Evolutionary conservation across 768 basidiomycete genomes (phyloP), one percentile per base, ranked within the genome.

Genomic region (Podaxis sp.): DNA sequence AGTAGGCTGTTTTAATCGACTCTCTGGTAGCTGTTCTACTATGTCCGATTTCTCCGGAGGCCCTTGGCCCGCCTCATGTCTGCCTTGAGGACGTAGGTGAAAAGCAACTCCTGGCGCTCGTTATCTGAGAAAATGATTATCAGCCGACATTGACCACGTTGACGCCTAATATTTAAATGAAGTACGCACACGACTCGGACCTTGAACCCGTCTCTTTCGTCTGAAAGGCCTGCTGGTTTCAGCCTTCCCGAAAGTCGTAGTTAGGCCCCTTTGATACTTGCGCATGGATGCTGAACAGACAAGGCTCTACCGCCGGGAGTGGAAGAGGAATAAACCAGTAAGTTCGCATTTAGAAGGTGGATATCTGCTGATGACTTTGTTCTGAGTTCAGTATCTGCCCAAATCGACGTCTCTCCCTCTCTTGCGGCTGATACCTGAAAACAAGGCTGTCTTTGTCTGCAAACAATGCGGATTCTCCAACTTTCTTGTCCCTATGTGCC

Each of bases 401-500:
- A 60, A 60, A 40, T 60, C 59, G 24, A 60, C 59, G 22, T 60
- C 59, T 7, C 59, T 60, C 36, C 59, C 59, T 36, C 49, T 52
- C 13, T 28, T 60, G 22, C 48, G 49, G 17, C 51, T 60, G 59
- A 38, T 52, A 13, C 59, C 59, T 17, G 51, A 60, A 17, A 52
- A 52, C 38, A 52, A 28, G 46, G 59, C 51, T 26, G 22, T 60
- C 12, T 60, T 60, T 30, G 15, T 42, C 38, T 60, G 59, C 49
- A 52, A 52, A 40, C 59, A 52, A 42, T 60, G 59, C 17, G 59
- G 59, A 15, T 60, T 55, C 60, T 55, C 52, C 30, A 62, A 62
- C 19, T 17, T 54, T 13, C 53, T 55, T 15, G 40, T 53, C 7
- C 42, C 52, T 5, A 61, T 54, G 24, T 53, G 52, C 19, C 52